Evolutionary conservation across 2,329 filamentous ascomycete species (phyloP).

Genomic region (Xylariaceae sp.): DNA sequence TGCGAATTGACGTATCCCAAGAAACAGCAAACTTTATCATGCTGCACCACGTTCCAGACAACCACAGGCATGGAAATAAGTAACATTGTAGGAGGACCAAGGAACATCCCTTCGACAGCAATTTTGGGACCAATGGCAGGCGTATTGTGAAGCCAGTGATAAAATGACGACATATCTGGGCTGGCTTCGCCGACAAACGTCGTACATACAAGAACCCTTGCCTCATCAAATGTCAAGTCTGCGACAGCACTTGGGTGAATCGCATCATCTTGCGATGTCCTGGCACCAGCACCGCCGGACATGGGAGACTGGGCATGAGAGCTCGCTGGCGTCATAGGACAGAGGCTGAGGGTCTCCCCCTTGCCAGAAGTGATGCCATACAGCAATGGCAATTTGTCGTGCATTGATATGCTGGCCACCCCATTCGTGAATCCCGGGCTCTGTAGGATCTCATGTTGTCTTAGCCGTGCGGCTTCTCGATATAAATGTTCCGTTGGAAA

Average conservation of each 20-base stretch:
- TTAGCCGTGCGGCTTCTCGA: conserved; percentile 47
- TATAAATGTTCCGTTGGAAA: conserved; percentile 53
- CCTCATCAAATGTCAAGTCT: conserved; percentile 56
- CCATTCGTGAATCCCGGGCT: conserved; percentile 43
- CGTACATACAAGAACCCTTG: conserved; percentile 59
- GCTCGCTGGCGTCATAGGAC: conserved; percentile 38
- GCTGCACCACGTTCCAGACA: conserved; percentile 59
- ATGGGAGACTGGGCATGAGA: conserved; percentile 31
- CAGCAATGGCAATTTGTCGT: conserved; percentile 42
- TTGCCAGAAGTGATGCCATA: conserved; percentile 53
- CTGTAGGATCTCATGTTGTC: conserved; percentile 41
- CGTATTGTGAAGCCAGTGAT: conserved; percentile 58
- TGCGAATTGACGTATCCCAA: conserved; percentile 61
- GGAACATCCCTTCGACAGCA: conserved; percentile 61
- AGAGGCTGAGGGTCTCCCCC: conserved; percentile 47
- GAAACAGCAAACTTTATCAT: conserved; percentile 62
- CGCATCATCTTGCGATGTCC: conserved; percentile 33
- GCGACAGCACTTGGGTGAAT: conserved; percentile 45
- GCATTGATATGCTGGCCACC: conserved; percentile 29
- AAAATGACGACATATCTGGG: conserved; percentile 60
- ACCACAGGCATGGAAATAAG: conserved; percentile 60
- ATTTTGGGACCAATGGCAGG: conserved; percentile 53
- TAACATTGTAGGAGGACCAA: conserved; percentile 60
- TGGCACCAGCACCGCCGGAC: conserved; percentile 28
- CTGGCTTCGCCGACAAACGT: conserved; percentile 62